Percentiles rank a stretch among this genome's conserved stretches.
phyloP scores from a whole-genome alignment of 129 eudicot genomes.

The Lactuca sativa region DNA sequence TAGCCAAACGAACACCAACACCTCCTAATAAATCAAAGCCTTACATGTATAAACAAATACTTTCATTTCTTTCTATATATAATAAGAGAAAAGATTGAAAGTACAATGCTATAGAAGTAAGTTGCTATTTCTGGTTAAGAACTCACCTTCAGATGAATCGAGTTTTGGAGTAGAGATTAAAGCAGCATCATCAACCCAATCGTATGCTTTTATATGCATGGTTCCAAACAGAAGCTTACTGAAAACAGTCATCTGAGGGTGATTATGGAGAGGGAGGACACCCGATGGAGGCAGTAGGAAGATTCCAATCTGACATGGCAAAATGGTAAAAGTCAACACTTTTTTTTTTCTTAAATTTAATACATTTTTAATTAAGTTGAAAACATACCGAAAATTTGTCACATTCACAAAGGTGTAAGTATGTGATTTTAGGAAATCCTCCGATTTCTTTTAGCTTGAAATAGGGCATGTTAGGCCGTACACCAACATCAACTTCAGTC shows the following conservation, averaged over 20 bases:
- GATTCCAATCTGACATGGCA: conserved; percentile 65
- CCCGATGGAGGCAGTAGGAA: conserved; percentile 86
- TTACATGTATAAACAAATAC: no score
- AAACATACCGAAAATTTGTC: conserved; percentile 80
- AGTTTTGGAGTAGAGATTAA: conserved; percentile 23
- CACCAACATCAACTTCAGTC: conserved; percentile 66
- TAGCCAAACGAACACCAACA: conserved; percentile 50
- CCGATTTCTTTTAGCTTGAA: conserved; percentile 38
- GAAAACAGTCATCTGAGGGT: conserved; percentile 94
- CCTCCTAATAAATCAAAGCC: neutral
- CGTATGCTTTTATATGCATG: conserved; percentile 82
- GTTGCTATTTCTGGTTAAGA: conserved; percentile 5
- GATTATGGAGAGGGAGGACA: conserved; percentile 86
- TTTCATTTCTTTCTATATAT: no score
- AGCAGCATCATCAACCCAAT: conserved; percentile 55
- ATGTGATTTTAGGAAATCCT: conserved; percentile 62
- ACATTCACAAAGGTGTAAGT: conserved; percentile 72
- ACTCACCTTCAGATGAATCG: conserved; percentile 40
- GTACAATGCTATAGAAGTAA: no score
- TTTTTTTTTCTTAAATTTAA: neutral
- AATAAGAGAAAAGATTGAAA: no score
- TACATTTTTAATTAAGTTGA: neutral
- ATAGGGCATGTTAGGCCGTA: conserved; percentile 68
- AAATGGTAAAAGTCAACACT: conserved; percentile 6
- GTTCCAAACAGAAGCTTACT: conserved; percentile 86